A percentile compares a stretch with the other conserved stretches of the same genome.
Conservation (phyloP, 1,284 basidiomycete species). For the Polyporus tsugae region DNA sequence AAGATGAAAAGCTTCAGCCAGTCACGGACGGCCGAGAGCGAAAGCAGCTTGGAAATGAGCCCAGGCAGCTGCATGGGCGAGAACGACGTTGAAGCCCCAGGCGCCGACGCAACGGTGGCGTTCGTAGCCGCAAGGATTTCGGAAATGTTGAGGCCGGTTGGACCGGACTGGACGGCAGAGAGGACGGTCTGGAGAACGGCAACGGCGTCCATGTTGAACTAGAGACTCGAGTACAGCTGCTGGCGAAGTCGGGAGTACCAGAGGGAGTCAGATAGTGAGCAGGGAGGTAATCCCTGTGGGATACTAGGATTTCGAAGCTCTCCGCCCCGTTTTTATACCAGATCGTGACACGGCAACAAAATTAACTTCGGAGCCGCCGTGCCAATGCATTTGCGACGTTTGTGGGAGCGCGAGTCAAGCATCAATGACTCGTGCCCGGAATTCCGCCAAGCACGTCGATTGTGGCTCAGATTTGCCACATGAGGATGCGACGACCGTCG, state of each 20-base stretch:
- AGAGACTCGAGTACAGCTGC: background rate
- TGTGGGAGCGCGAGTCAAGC: constrained; percentile 25
- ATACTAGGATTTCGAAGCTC: constrained; percentile 5
- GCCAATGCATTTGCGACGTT: constrained; percentile 10
- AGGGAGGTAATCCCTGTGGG: constrained; percentile 4
- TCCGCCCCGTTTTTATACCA: background rate
- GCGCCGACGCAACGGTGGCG: constrained; percentile 12
- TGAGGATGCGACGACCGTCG: constrained; percentile 11
- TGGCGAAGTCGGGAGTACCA: background rate
- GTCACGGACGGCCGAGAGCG: constrained; percentile 35
- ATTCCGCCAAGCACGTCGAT: constrained; percentile 11
- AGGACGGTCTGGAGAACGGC: constrained; percentile 30
- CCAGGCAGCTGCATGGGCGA: constrained; percentile 23
- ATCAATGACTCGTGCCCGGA: constrained; percentile 21
- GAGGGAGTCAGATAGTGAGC: constrained; percentile 1
- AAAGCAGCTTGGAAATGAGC: constrained; percentile 26
- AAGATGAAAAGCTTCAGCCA: constrained; percentile 42
- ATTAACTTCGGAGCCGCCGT: constrained; percentile 20
- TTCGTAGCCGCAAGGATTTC: constrained; percentile 14
- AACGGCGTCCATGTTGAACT: constrained; percentile 23
- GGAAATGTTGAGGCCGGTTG: constrained; percentile 19
- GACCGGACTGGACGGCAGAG: constrained; percentile 27
- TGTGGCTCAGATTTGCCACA: background rate
- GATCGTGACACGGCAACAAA: background rate
- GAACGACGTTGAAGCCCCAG: constrained; percentile 18